Percentiles rank a stretch among this genome's conserved stretches.
phyloP scores from a whole-genome alignment of 1,284 basidiomycete species.

The Boletus holoroseus region DNA sequence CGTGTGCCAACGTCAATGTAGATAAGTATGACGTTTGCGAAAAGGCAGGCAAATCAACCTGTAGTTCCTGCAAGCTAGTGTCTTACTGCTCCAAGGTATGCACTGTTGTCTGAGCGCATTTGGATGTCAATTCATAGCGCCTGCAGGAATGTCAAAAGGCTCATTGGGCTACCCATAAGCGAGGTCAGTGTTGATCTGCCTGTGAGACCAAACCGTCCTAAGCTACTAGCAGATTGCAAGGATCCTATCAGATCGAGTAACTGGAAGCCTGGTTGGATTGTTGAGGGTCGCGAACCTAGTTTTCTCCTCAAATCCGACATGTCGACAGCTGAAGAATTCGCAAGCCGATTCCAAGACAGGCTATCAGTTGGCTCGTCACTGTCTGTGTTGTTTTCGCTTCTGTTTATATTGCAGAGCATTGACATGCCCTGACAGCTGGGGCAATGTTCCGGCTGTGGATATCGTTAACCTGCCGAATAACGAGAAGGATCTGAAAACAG shows the following conservation, averaged over 20 bases:
- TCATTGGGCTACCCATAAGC: constrained; percentile 26
- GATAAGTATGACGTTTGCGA: constrained; percentile 20
- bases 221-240: constrained; percentile 23
- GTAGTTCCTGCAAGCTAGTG: constrained; percentile 36
- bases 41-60: constrained; percentile 30
- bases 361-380: constrained; percentile 22
- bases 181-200: constrained; percentile 12
- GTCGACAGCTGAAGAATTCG: constrained; percentile 12
- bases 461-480: constrained; percentile 40
- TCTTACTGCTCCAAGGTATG: constrained; percentile 39
- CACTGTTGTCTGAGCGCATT: not conserved
- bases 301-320: constrained; percentile 15
- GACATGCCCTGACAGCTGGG: constrained; percentile 15
- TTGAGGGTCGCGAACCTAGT: constrained; percentile 19
- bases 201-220: not conserved
- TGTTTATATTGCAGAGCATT: not conserved
- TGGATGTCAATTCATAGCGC: not conserved
- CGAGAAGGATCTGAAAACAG: constrained; percentile 30
- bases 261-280: constrained; percentile 27
- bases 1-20: constrained; percentile 26
- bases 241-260: constrained; percentile 18
- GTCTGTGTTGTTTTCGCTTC: constrained; percentile 12
- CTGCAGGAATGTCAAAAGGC: constrained; percentile 25
- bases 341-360: constrained; percentile 3
- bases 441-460: constrained; percentile 32